Base-by-base conservation (phyloP, 495 filamentous ascomycete species). In the Penicillium salamii region DNA sequence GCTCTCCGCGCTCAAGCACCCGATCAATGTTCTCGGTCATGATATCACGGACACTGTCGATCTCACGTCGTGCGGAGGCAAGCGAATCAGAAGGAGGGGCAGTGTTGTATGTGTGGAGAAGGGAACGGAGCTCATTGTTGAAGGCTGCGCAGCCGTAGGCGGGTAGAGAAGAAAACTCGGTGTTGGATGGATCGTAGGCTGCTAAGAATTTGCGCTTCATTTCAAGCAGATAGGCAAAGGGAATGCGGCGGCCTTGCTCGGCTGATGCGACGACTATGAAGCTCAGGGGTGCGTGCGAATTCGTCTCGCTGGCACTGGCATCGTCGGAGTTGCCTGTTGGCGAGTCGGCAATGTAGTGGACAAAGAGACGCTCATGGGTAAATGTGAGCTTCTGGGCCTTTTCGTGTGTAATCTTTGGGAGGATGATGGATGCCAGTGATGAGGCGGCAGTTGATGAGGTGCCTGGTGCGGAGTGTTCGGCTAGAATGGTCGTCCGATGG, bases 21-120 rank as follows among this genome's bases (percentile, higher is more conserved):
- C 91, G 78, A 80, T 99, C 93, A 57, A 99, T 99, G 69, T 97
- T 99, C 74, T 95, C 83, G 45, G 91, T 96, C 93, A 99, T 99
- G 63, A 99, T 96, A 24, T 91, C 90, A 37, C 87, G 76, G 34
- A 96, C 93, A 53, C 87, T 89, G 47, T 96, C 91, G 57, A 99
- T 97, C 74, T 97, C 95, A 21, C 78, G 74, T 63, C 88, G 85
- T 24, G 85, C 91, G 45, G 87, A 91, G 31, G 78, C 74, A 15
- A 98, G 83, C 45, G 93, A 91, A 71, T 97, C 95, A 34, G 90
- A 76, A 56, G 87, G 80, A 53, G 83, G 75, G 35, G 89, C 88
- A 15, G 84, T 90, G 49, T 91, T 92, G 69, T 86, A 95, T 55
- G 89, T 85, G 19, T 88, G 76, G 78, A 98, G 92, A 51, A 97